Evolutionary conservation across 768 basidiomycete species (phyloP).

Genomic region (Boletus subcaerulescens): DNA sequence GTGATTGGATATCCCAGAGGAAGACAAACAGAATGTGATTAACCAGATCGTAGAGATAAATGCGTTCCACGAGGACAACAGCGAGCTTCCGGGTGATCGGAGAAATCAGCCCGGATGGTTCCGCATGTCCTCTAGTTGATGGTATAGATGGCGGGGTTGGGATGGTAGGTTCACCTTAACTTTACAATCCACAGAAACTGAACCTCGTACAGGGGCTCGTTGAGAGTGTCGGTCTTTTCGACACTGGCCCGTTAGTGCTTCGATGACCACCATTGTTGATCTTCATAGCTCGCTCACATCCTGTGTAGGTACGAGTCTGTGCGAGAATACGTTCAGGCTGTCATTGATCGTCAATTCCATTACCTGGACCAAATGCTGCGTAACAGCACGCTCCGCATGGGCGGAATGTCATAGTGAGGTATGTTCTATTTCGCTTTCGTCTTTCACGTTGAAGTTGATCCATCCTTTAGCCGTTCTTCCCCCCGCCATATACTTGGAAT

Average conservation of each 20-base stretch:
- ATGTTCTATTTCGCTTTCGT: too few relatives aligned
- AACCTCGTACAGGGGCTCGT: background rate
- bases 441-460: too few relatives aligned
- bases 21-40: background rate
- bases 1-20: background rate
- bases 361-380: background rate
- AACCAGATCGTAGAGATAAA: background rate
- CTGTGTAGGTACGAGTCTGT: background rate
- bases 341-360: background rate
- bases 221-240: background rate
- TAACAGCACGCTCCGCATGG: background rate
- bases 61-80: background rate
- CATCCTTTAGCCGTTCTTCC: background rate
- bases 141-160: background rate
- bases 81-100: background rate
- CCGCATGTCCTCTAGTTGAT: background rate
- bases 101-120: background rate
- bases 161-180: background rate
- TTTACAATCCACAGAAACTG: too few relatives aligned
- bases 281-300: background rate
- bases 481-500: background rate
- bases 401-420: background rate
- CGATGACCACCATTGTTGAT: too few relatives aligned
- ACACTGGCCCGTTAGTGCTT: background rate
- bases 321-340: background rate